phyloP scores from a whole-genome alignment of 805 yeast species.

The Yamadazyma endophytica region DNA sequence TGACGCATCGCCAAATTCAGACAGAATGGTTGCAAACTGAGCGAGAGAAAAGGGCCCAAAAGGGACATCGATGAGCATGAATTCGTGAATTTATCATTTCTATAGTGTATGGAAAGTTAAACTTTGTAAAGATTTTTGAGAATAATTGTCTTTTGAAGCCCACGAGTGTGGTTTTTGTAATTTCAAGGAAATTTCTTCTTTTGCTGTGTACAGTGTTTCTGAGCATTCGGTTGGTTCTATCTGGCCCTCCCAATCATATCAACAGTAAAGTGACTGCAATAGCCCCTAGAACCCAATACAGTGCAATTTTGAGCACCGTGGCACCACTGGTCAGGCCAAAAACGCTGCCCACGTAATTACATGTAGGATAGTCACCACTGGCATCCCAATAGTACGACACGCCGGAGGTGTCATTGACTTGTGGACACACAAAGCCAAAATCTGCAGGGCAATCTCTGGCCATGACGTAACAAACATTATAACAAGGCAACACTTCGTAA shows the following conservation, averaged over 20 bases:
- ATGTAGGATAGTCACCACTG: conserved; percentile 23
- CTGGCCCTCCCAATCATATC: too few species aligned
- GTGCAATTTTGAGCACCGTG: not conserved
- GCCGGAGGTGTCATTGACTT: conserved; percentile 23
- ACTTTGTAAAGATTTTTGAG: too few species aligned
- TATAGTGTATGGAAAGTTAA: not conserved
- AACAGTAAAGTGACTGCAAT: conserved; percentile 1
- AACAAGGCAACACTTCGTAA: conserved; percentile 83
- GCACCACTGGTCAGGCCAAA: conserved; percentile 2
- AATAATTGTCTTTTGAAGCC: too few species aligned
- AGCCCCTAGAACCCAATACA: conserved; percentile 1
- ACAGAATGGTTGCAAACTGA: too few species aligned
- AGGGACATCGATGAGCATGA: too few species aligned
- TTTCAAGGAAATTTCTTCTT: too few species aligned
- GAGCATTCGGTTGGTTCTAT: too few species aligned
- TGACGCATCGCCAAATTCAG: too few species aligned
- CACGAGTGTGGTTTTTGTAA: too few species aligned
- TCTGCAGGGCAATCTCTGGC: conserved; percentile 81
- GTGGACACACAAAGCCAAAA: conserved; percentile 76
- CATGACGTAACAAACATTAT: conserved; percentile 71
- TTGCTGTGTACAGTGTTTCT: too few species aligned
- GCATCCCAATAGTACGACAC: conserved; percentile 44
- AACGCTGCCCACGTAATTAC: conserved; percentile 34
- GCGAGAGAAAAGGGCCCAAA: too few species aligned
- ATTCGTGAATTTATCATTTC: too few species aligned